phyloP scores from a whole-genome alignment of 108 stramenopile species.

The Asterionellopsis glacialis region DNA sequence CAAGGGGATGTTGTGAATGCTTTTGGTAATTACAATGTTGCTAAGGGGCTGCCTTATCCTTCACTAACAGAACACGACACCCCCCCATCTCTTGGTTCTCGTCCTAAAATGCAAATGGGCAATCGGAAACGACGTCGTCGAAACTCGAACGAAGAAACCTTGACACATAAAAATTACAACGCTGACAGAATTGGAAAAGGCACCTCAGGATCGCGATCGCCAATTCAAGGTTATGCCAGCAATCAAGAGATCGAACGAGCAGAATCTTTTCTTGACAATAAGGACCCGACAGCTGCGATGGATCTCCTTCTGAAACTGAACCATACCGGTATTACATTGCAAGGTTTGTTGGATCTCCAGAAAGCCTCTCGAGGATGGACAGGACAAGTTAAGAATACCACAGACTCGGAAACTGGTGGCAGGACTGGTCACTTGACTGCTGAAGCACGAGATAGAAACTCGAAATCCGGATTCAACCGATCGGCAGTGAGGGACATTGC shows the following conservation, averaged over 20 bases:
- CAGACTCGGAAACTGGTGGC: neutral
- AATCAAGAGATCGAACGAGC: neutral
- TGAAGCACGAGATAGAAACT: neutral
- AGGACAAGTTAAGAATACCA: neutral
- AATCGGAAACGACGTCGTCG: neutral
- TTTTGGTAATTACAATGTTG: slow-evolving; percentile 8
- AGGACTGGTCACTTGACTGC: neutral
- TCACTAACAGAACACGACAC: neutral
- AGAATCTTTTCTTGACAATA: neutral
- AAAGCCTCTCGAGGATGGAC: neutral
- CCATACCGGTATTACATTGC: slow-evolving; percentile 2
- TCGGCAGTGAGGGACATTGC: no score
- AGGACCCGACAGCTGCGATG: slow-evolving; percentile 9
- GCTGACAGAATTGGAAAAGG: neutral
- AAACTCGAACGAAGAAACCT: neutral
- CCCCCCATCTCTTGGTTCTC: neutral
- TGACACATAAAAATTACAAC: neutral
- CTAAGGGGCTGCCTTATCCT: neutral
- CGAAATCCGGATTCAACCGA: neutral
- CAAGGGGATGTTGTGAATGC: slow-evolving; percentile 26
- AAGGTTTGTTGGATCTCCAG: slow-evolving; percentile 1
- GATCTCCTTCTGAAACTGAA: slow-evolving; percentile 13
- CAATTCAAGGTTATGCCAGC: neutral
- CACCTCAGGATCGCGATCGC: neutral
- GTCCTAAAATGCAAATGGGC: slow-evolving; percentile 1